Evolutionary conservation across 306 rosid genomes (phyloP).

Genomic region (Geum urbanum): DNA sequence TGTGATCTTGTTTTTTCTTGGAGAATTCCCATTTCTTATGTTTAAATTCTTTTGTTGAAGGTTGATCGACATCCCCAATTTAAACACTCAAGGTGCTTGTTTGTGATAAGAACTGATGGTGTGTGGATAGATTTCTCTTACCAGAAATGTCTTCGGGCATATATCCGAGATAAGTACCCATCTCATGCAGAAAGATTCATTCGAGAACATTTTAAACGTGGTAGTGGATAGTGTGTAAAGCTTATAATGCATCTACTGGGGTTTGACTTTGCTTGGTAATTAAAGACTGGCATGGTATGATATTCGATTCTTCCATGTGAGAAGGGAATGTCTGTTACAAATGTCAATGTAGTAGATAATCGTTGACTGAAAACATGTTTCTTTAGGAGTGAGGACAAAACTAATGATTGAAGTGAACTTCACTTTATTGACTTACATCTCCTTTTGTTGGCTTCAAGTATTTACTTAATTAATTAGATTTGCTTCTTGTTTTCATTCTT

Average conservation of each 20-base stretch:
- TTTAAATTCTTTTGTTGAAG: slow-evolving; percentile 44
- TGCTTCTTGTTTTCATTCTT: background rate
- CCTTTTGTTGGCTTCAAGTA: slow-evolving; percentile 27
- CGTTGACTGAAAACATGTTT: slow-evolving; percentile 32
- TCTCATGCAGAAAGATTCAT: slow-evolving; percentile 70
- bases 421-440: slow-evolving; percentile 47
- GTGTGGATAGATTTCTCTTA: slow-evolving; percentile 90
- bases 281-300: background rate
- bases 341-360: slow-evolving; percentile 44
- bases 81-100: slow-evolving; percentile 67
- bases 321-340: slow-evolving; percentile 1
- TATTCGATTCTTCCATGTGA: slow-evolving; percentile 4
- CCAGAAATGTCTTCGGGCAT: slow-evolving; percentile 76
- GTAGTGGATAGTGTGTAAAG: slow-evolving; percentile 42
- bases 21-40: background rate
- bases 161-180: slow-evolving; percentile 72
- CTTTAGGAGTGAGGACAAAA: slow-evolving; percentile 30
- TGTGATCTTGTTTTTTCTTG: background rate
- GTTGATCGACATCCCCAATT: slow-evolving; percentile 90
- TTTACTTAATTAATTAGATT: slow-evolving; percentile 19
- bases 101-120: slow-evolving; percentile 82
- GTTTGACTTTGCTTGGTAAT: slow-evolving; percentile 11
- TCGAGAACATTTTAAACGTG: slow-evolving; percentile 69
- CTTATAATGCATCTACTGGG: slow-evolving; percentile 21
- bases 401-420: slow-evolving; percentile 39